Conservation (phyloP, 1,284 basidiomycete species). For the Apiotrichum siamense region DNA sequence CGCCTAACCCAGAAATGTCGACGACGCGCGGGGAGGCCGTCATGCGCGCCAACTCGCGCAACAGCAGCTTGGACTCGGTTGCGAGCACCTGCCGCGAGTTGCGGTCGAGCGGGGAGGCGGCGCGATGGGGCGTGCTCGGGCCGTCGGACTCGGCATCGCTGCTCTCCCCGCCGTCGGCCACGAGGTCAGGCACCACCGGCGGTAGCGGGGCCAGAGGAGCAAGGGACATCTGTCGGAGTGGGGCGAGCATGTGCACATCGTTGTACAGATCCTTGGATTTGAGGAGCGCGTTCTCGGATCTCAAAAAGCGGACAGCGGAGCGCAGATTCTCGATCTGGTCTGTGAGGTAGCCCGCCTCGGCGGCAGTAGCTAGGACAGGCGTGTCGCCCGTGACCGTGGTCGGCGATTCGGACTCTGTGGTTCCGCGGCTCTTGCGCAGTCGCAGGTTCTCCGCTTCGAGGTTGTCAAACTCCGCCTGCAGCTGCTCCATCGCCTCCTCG, state of each 20-base stretch:
- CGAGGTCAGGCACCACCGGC: conserved; percentile 12
- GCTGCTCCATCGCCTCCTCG: conserved; percentile 85
- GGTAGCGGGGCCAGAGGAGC: background rate
- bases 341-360: conserved; percentile 17
- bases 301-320: conserved; percentile 78
- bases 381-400: conserved; percentile 9
- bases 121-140: conserved; percentile 14
- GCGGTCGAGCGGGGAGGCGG: conserved; percentile 42
- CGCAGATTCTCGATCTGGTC: conserved; percentile 79
- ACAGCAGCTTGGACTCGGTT: conserved; percentile 72
- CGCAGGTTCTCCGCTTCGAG: conserved; percentile 81
- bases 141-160: conserved; percentile 15
- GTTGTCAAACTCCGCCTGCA: conserved; percentile 80
- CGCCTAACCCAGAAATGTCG: conserved; percentile 58
- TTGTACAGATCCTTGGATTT: conserved; percentile 80
- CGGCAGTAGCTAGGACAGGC: conserved; percentile 5
- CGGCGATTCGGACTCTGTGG: conserved; percentile 1
- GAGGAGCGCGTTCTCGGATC: conserved; percentile 85
- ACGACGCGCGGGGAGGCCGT: conserved; percentile 72
- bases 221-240: conserved; percentile 45
- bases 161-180: conserved; percentile 8
- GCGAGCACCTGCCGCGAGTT: conserved; percentile 61
- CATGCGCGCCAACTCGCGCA: conserved; percentile 73
- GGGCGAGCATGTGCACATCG: conserved; percentile 68
- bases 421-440: conserved; percentile 63